Evolutionary conservation across 495 filamentous ascomycete genomes (phyloP).

Genomic region (Trichoderma gamsii): DNA sequence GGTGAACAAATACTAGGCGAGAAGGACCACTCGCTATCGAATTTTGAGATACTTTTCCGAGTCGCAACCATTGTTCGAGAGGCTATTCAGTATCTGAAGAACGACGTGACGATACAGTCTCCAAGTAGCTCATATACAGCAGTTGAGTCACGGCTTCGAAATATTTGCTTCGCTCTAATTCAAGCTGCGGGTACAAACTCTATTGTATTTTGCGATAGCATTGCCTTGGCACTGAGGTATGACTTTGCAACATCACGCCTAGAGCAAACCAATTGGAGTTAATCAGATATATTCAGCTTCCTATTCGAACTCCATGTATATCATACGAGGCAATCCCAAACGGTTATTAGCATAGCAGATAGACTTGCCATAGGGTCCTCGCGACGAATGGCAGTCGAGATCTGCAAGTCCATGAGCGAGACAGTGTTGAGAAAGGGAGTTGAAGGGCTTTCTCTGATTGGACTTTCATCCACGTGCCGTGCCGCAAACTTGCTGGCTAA

Average conservation of each 20-base stretch:
- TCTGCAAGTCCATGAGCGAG: slow-evolving; percentile 2
- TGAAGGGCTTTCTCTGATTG: not conserved
- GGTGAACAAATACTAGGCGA: not conserved
- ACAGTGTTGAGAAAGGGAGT: not conserved
- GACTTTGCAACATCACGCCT: not conserved
- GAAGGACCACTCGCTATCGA: not conserved
- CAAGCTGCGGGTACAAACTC: slow-evolving; percentile 1
- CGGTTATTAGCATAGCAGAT: not conserved
- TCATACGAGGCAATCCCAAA: not conserved
- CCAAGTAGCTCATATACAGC: not conserved
- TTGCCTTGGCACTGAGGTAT: not conserved
- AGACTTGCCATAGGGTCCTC: slow-evolving; percentile 1
- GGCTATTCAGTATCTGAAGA: not conserved
- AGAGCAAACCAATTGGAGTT: not conserved
- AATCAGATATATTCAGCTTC: not conserved
- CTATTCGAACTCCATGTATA: not conserved
- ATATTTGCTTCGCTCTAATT: not conserved
- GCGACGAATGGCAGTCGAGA: slow-evolving; percentile 3
- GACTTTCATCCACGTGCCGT: not conserved
- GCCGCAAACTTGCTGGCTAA: not conserved
- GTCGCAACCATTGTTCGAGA: not conserved
- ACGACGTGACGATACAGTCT: not conserved
- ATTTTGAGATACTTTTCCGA: not conserved
- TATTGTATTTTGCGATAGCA: not conserved
- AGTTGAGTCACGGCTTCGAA: not conserved